Evolutionary conservation across 2,329 filamentous ascomycete species (phyloP).

Genomic region (Talaromyces piceae): DNA sequence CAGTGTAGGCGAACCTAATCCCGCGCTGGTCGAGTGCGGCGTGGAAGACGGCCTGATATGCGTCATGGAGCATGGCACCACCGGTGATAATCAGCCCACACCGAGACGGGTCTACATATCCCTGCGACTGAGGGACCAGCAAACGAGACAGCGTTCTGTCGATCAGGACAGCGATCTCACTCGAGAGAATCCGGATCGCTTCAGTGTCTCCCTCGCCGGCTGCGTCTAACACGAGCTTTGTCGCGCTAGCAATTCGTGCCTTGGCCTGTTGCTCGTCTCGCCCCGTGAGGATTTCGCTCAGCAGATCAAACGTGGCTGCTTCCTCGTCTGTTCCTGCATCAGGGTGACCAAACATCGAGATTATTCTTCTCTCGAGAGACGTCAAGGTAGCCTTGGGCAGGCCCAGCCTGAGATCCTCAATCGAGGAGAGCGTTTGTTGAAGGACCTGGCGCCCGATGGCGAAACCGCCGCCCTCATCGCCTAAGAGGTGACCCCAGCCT

Average conservation of each 20-base stretch:
- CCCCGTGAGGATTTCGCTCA: slow-evolving; percentile 5
- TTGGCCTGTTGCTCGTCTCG: slow-evolving; percentile 4
- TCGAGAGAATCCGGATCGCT: slow-evolving; percentile 6
- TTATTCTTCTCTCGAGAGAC: slow-evolving; percentile 1
- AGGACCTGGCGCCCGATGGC: slow-evolving; percentile 33
- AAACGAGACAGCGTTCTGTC: slow-evolving; percentile 3
- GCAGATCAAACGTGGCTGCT: background rate
- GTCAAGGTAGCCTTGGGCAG: background rate
- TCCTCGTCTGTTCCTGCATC: background rate
- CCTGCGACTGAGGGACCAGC: slow-evolving; percentile 2
- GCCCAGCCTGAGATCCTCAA: slow-evolving; percentile 21
- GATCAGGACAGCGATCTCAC: slow-evolving; percentile 4
- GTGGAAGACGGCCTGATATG: slow-evolving; percentile 7
- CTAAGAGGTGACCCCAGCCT: slow-evolving; percentile 40
- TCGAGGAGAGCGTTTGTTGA: slow-evolving; percentile 22
- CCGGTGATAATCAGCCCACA: slow-evolving; percentile 9
- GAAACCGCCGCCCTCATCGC: slow-evolving; percentile 39
- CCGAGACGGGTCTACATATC: slow-evolving; percentile 1
- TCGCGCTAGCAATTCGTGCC: slow-evolving; percentile 3
- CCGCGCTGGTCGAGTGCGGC: background rate
- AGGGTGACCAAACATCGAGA: slow-evolving; percentile 1
- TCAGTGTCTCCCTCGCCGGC: slow-evolving; percentile 5
- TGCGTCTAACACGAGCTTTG: slow-evolving; percentile 2
- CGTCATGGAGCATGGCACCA: slow-evolving; percentile 8
- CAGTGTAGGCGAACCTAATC: slow-evolving; percentile 4